These are phyloP conservation scores for Epichloe amarillans DNA, from an alignment of 2,329 filamentous ascomycete species.

Conservation along the genomic window DNA sequence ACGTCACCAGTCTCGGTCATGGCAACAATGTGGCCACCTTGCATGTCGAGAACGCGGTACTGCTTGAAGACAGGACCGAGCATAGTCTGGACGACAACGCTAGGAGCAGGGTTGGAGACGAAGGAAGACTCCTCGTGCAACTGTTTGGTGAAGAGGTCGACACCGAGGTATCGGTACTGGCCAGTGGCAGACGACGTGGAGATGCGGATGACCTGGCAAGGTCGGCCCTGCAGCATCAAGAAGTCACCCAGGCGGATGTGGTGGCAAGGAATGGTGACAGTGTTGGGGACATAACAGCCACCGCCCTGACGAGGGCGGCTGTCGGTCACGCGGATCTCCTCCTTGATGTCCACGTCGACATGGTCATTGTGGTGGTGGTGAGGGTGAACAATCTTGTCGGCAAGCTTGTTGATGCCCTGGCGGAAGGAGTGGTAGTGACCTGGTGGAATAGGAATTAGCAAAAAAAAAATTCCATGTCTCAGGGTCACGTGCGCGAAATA, in stretches of 20 bases:
- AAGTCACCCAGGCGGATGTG: conserved; percentile 99
- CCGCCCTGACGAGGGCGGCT: conserved; percentile 16
- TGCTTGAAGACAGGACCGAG: conserved; percentile 99
- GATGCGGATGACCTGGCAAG: conserved; percentile 99
- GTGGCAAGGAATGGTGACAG: conserved; percentile 97
- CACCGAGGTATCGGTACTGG: conserved; percentile 99
- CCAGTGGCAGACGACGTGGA: conserved; percentile 94
- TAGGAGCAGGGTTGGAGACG: conserved; percentile 91
- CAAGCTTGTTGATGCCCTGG: conserved; percentile 41
- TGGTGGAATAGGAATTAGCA: conserved; percentile 16
- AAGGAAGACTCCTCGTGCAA: conserved; percentile 97
- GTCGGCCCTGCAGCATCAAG: conserved; percentile 95
- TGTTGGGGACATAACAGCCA: conserved; percentile 48
- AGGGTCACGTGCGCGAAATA: conserved; percentile 3
- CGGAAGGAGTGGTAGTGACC: conserved; percentile 48
- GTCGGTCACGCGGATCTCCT: conserved; percentile 13
- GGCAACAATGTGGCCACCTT: conserved; percentile 75
- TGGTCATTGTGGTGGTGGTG: conserved; percentile 31
- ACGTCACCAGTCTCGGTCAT: conserved; percentile 99
- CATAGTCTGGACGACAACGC: conserved; percentile 98
- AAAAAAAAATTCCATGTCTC: conserved; percentile 4
- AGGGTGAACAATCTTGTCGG: conserved; percentile 38
- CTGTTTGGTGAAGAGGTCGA: conserved; percentile 99
- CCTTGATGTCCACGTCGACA: conserved; percentile 32
- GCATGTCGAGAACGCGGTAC: conserved; percentile 97